Base-by-base conservation (phyloP, 116 monocot species). In the Iris pallida region DNA sequence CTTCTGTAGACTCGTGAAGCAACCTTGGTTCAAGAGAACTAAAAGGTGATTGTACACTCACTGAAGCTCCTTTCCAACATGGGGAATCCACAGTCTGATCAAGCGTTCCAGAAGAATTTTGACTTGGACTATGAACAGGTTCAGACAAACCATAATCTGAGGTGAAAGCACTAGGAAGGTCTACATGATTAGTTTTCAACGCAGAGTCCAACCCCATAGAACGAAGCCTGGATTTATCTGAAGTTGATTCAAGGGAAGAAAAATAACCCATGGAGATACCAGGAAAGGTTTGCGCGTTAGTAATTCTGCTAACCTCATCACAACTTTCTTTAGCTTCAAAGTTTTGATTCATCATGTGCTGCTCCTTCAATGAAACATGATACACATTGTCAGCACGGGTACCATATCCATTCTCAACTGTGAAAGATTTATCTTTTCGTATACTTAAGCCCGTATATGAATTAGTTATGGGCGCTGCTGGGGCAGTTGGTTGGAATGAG, bases 81-180 rank as follows among this genome's bases (percentile, higher is more conserved):
- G 89, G 89, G 53, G 89, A 89, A 58, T 89, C 89, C 52, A 80
- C 69, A 20, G 65, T 75, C 43, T 73, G 65, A 73, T 84, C 84
- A 69, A 43, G 40, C 66, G 30, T 18, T 16, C 73, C 82, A 9
- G 67, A 71, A 66, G 75, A 68, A 59, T 6, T 70, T 68, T 62
- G 68, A 12, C 47, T 71, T 8, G 58, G 55, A 72, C 63, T 30
- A 61, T 66, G 30, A 30, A 30, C 66, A 46, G 71, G 11, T 48
- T 58, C 59, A 47, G n/a, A 17, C 42, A 53, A 40, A 58, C 2
- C 59, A 64, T n/a, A 42, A 19, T 15, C 17, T 0, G 45, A 42
- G 15, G 66, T 10, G 30, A 17, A 20, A 45, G 79, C n/a, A 44
- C 65, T 66, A 61, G 66, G 20, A 55, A 53, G 8, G 10, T 55